Evolutionary conservation across 495 filamentous ascomycete species (phyloP).

Genomic region (Podospora comata): DNA sequence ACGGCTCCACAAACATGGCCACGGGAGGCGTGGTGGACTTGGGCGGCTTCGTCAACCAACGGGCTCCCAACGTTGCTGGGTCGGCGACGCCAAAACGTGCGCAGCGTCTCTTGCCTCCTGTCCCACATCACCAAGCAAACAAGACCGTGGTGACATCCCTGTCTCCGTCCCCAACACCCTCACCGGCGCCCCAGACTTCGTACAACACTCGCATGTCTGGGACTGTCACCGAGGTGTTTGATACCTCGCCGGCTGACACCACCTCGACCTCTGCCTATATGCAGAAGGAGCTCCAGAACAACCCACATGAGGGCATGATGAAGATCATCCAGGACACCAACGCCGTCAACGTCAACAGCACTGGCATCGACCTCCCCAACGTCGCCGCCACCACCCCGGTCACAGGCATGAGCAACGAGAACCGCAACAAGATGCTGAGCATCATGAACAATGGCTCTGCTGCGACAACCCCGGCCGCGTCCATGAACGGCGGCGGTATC

Average conservation of each 20-base stretch:
- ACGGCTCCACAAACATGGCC: slow-evolving; percentile 43
- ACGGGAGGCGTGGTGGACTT: slow-evolving; percentile 72
- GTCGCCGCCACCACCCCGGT: slow-evolving; percentile 67
- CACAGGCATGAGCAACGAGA: slow-evolving; percentile 64
- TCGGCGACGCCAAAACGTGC: slow-evolving; percentile 44
- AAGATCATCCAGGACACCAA: slow-evolving; percentile 80
- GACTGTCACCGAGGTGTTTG: slow-evolving; percentile 49
- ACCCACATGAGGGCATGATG: slow-evolving; percentile 74
- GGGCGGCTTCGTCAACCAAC: slow-evolving; percentile 57
- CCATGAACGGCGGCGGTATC: slow-evolving; percentile 2
- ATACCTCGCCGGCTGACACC: slow-evolving; percentile 40
- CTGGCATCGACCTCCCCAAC: slow-evolving; percentile 65
- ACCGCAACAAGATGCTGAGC: slow-evolving; percentile 74
- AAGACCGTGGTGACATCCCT: slow-evolving; percentile 25
- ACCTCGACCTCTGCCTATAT: slow-evolving; percentile 39
- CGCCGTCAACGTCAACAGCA: slow-evolving; percentile 47
- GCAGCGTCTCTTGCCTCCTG: slow-evolving; percentile 47
- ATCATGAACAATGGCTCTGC: slow-evolving; percentile 52
- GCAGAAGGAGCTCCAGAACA: slow-evolving; percentile 46
- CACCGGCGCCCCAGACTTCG: slow-evolving; percentile 20
- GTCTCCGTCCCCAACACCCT: slow-evolving; percentile 30
- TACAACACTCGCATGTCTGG: slow-evolving; percentile 35
- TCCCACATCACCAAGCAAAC: slow-evolving; percentile 36
- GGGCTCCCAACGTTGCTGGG: slow-evolving; percentile 35
- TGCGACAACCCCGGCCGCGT: not conserved